Evolutionary conservation across 2,329 filamentous ascomycete genomes (phyloP), one percentile per base, ranked within the genome.

Genomic region (Colletotrichum sidae): DNA sequence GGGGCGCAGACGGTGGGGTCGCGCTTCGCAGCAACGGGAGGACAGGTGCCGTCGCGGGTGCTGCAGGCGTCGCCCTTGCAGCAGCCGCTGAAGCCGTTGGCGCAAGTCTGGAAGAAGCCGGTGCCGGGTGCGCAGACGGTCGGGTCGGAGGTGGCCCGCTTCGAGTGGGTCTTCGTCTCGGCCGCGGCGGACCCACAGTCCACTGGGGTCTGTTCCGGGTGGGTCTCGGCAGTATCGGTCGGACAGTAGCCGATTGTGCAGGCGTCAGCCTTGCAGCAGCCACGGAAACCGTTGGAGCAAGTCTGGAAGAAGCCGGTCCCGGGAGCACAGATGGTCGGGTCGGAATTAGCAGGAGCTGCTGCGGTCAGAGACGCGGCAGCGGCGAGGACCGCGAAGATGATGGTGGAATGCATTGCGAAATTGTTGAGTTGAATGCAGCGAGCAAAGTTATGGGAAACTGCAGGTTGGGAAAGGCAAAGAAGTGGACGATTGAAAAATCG

Each of bases 81-180:
- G 55, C 65, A 67, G 7, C 65, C 65, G 3, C 46, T 17, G 65
- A 67, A 67, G 51, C 65, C 65, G 37, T 65, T 65, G 15, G 55
- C 42, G 61, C 65, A 67, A 34, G 61, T 58, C 4, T 67, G 65
- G 51, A 60, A 67, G 46, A 60, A 65, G 3, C 62, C 62, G 12
- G 57, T 65, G 1, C 57, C 62, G 6, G 62, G 57, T 8, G 62
- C 57, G n/a, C 62, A 65, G 11, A 60, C 57, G 6, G 57, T 59
- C 12, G 42, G 42, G 3, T 59, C 56, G 12, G 45, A 25, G 35
- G 34, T 17, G 15, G 11, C 42, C 13, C 12, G 42, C 42, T 42
- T 42, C 2, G 10, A 42, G 5, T 42, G 39, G 25, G 25, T 25
- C 25, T 25, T 25, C 25, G 25, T 25, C 25, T 25, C 25, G 25